Percentiles rank a stretch among this genome's conserved stretches.
Conservation (phyloP, 768 basidiomycete genomes). For the Naganishia antarctica region DNA sequence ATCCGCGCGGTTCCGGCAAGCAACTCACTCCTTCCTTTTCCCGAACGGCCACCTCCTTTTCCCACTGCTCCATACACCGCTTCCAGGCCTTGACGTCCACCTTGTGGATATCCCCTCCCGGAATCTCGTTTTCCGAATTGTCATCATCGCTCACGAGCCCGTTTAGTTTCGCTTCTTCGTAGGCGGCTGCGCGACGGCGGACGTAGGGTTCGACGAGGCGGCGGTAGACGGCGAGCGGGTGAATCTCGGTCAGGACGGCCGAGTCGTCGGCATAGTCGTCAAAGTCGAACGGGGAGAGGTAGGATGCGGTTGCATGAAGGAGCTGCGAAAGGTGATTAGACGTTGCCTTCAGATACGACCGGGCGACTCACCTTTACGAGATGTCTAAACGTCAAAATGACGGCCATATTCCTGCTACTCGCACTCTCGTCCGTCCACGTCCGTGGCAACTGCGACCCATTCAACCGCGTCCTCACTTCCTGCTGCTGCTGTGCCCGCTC, state of each 20-base stretch:
- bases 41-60: slow-evolving; percentile 45
- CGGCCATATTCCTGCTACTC: slow-evolving; percentile 43
- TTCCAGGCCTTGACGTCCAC: slow-evolving; percentile 40
- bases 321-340: slow-evolving; percentile 28
- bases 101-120: slow-evolving; percentile 17
- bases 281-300: slow-evolving; percentile 47
- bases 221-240: slow-evolving; percentile 46
- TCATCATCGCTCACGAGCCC: background rate
- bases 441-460: slow-evolving; percentile 39
- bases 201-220: slow-evolving; percentile 42
- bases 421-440: slow-evolving; percentile 44
- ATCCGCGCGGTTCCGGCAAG: background rate
- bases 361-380: slow-evolving; percentile 46
- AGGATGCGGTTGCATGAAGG: slow-evolving; percentile 42
- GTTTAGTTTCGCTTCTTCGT: slow-evolving; percentile 24
- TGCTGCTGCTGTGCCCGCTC: slow-evolving; percentile 10
- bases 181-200: slow-evolving; percentile 22
- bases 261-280: slow-evolving; percentile 42
- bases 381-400: slow-evolving; percentile 47
- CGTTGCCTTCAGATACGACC: background rate
- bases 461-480: slow-evolving; percentile 24
- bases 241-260: slow-evolving; percentile 43
- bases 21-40: slow-evolving; percentile 46
- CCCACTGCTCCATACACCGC: slow-evolving; percentile 49
- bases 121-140: slow-evolving; percentile 12